phyloP scores from a whole-genome alignment of 2,329 filamentous ascomycete genomes.

The Trichoderma koningii region DNA sequence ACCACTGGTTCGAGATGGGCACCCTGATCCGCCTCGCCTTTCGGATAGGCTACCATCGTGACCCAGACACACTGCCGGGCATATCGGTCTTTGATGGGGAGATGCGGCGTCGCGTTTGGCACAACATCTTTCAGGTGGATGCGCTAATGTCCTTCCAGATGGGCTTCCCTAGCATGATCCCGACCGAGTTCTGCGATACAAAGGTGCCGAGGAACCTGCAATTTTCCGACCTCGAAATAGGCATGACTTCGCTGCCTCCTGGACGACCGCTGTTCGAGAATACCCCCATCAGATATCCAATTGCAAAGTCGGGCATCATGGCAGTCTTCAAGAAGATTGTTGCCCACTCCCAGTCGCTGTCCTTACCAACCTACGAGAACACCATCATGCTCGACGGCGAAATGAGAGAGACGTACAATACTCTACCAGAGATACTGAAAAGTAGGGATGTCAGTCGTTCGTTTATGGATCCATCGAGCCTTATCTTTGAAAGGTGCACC shows the following conservation, averaged over 20 bases:
- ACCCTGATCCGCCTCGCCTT: conserved; percentile 14
- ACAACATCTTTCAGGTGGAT: conserved; percentile 14
- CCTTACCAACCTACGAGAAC: neutral
- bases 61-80: conserved; percentile 1
- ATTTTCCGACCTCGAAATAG: conserved; percentile 1
- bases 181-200: conserved; percentile 16
- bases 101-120: conserved; percentile 17
- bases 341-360: conserved; percentile 2
- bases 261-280: conserved; percentile 10
- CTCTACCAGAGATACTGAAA: neutral
- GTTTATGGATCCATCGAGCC: conserved; percentile 3
- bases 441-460: neutral
- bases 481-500: conserved; percentile 7
- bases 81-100: conserved; percentile 19
- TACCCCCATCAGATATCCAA: conserved; percentile 5
- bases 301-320: conserved; percentile 17
- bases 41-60: conserved; percentile 13
- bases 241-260: neutral
- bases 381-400: conserved; percentile 12
- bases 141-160: conserved; percentile 18
- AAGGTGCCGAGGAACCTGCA: conserved; percentile 19
- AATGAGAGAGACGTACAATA: neutral
- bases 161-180: conserved; percentile 17
- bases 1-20: conserved; percentile 21
- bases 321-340: conserved; percentile 14